Base-by-base conservation (phyloP, 345 rosid genomes). In the Brassica carinata region DNA sequence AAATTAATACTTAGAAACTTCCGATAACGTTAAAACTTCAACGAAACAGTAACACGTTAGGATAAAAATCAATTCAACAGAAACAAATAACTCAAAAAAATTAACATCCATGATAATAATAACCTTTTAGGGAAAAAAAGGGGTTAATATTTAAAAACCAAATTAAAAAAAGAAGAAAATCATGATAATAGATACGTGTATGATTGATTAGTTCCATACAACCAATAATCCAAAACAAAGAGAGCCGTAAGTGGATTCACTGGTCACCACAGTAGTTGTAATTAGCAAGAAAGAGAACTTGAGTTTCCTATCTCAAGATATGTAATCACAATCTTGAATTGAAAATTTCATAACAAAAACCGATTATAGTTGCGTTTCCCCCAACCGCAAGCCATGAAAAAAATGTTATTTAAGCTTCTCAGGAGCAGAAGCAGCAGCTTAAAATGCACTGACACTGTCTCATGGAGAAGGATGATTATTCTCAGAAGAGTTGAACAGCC, bases 401-500 rank as follows among this genome's bases (percentile, higher is more conserved):
- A 53, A 67, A 64, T 81, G 79, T 72, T 40, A 64, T 71, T 3
- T 59, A 64, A 48, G 81, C 84, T 81, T 81, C 73, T 74, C 71
- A 85, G 90, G 94, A 86, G 87, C 92, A 90, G 92, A 91, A 87
- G 91, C 94, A 48, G 57, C 57, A 90, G 94, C 93, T 87, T 85
- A 86, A 90, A 89, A 91, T 77, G 92, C 91, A 94, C 96, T 86
- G 89, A 71, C 83, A 84, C 92, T 89, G 89, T 88, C 97, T 94
- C 93, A 71, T 26, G 63, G 70, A 71, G 84, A 59, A 72, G 76
- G 34, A 40, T 31, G 73, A 57, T 72, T 31, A 1, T 55, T 62
- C 84, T 89, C 83, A 96, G 83, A 96, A 96, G 85, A 96, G 89
- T 14, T 89, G 97, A 86, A 92, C 88, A 71, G 93, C 92, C 97